Evolutionary conservation across 2,329 filamentous ascomycete species (phyloP).

Genomic region (Cladophialophora carrionii): DNA sequence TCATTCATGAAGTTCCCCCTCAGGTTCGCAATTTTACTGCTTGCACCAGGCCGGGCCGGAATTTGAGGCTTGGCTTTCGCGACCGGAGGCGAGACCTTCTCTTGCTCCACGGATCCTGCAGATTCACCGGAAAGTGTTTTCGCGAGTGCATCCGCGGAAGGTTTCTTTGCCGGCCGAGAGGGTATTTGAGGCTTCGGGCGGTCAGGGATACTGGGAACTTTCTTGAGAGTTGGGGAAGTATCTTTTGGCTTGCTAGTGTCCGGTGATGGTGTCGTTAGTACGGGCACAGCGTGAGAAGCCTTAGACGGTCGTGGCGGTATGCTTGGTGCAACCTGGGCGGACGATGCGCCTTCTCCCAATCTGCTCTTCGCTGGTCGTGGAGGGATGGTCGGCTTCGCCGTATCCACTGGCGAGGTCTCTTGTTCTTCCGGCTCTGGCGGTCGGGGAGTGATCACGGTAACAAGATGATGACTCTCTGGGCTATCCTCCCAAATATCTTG

Average conservation of each 20-base stretch:
- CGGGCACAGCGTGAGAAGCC: conserved; percentile 42
- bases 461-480: conserved; percentile 78
- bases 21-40: conserved; percentile 82
- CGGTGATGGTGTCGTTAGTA: conserved; percentile 42
- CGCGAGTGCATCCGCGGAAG: conserved; percentile 43
- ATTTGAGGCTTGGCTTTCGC: conserved; percentile 80
- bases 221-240: conserved; percentile 53
- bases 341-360: conserved; percentile 34
- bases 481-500: conserved; percentile 93
- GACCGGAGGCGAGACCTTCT: conserved; percentile 46
- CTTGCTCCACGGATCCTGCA: conserved; percentile 44
- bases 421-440: conserved; percentile 54
- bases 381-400: conserved; percentile 41
- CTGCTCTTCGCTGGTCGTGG: conserved; percentile 40
- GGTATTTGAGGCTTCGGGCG: conserved; percentile 69
- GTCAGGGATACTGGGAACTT: conserved; percentile 59
- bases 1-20: conserved; percentile 93
- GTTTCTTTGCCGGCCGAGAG: conserved; percentile 63
- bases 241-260: conserved; percentile 10
- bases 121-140: conserved; percentile 47
- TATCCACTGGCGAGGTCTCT: conserved; percentile 40
- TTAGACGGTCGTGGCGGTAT: conserved; percentile 43
- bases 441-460: conserved; percentile 68
- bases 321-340: conserved; percentile 35
- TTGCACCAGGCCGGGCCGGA: conserved; percentile 72